Base-by-base conservation (phyloP, 805 yeast species). In the Phaffomyces antillensis region DNA sequence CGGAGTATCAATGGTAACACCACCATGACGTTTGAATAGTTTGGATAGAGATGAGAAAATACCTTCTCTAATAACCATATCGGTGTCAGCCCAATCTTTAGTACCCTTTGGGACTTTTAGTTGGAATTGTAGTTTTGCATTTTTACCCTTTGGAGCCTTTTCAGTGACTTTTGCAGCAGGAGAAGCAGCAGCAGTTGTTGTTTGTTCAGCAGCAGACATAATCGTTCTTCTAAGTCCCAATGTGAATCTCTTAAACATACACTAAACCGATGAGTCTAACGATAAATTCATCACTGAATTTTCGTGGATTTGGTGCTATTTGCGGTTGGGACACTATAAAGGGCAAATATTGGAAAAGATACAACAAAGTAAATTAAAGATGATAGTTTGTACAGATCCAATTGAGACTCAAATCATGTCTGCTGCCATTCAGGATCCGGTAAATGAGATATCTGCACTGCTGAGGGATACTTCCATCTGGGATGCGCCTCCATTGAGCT, bases 51-150 rank as follows among this genome's bases (percentile, higher is more conserved):
- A 76, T 42, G 72, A 69, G 65, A 93, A 93, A 49, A 93, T 77
- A 35, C 86, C 93, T 57, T 86, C 91, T 66, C 99, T 81, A 54
- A 93, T 79, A 35, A 89, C 85, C 98, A 93, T 93, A 64, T 93
- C 99, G 63, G 85, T 84, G 58, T 93, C 99, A 51, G 96, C 87
- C 99, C 99, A 93, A 66, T 93, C 99, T 65, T 89, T 90, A 55
- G 98, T 81, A 52, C 99, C 99, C 65, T 93, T 93, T 42, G 99
- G 98, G 37, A 95, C 88, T 66, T 93, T 93, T 62, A 93, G 73
- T 50, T 85, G 79, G 63, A 86, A 89, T 54, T 79, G 81, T 13
- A 36, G 20, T 42, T 71, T 64, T 49, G 77, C 77, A 48, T 72
- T 67, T 61, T 72, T 72, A 41, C 49, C 43, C 48, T 54, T 55